Evolutionary conservation across 164 flowering plant species (phyloP), one percentile per base, ranked within the genome.

Genomic region (Houttuynia cordata): DNA sequence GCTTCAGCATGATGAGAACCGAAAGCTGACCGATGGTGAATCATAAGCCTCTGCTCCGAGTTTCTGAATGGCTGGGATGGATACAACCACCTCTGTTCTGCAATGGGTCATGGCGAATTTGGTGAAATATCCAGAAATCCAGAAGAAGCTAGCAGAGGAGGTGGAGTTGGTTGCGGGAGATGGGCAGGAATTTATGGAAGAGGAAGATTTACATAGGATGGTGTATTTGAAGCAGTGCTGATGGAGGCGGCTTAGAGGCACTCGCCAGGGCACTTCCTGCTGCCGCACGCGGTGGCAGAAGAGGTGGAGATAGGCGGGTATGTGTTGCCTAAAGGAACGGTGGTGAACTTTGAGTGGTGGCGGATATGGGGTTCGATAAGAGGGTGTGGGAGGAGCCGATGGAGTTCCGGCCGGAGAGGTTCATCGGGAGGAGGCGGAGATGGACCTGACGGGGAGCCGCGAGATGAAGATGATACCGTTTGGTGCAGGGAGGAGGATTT

Each of bases 381-480:
- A 24, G 21, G 59, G 59, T 56, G 41, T 63, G 66, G 66, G 49
- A 63, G 41, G 72, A 75, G 54, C 79, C 81, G 0, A 62, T 73
- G 73, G 79, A 56, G 66, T 78, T 78, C 62, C 66, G 53, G 59
- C 79, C 81, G 0, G 81, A 78, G 70, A 73, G 83, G 67, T 77
- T 77, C 42, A 3, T 73, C 65, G 61, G 64, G 58, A 39, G 9
- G 60, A 41, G 39, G 69, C 17, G 51, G 76, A 55, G 20, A 54
- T 15, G 37, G 83, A 76, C 42, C 40, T 76, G 7, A 74, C 72
- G 0, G 78, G 83, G 23, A 71, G 68, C 40, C 73, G 53, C 51
- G 83, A 73, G 70, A 73, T 79, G 4, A 79, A 73, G 68, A 77
- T 79, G 80, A 75, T 79, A 77, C 79, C 83, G 0, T 79, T 79